A percentile compares a stretch with the other conserved stretches of the same genome.
phyloP scores from a whole-genome alignment of 83 land plant genomes.

The Diphasiastrum complanatum region DNA sequence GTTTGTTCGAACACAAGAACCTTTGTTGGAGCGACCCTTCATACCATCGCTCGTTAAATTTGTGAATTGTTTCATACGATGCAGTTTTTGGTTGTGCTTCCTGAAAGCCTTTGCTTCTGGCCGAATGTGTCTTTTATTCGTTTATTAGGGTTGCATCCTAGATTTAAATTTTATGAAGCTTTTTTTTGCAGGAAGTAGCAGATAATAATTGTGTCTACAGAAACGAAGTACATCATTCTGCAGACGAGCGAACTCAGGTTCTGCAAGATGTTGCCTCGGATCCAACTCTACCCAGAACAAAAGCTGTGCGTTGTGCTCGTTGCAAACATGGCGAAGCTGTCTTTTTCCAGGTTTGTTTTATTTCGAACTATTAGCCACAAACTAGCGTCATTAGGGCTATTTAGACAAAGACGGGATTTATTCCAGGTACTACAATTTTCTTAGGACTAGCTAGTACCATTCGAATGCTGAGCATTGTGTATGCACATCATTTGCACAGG shows the following conservation, averaged over 20 bases:
- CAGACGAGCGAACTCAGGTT: conserved; percentile 75
- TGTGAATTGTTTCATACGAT: background rate
- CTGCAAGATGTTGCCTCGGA: conserved; percentile 86
- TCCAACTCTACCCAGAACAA: conserved; percentile 91
- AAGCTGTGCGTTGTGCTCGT: conserved; percentile 69
- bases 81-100: background rate
- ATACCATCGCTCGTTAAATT: background rate
- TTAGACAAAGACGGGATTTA: background rate
- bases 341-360: conserved; percentile 65
- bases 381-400: conserved; percentile 1
- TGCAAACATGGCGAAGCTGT: conserved; percentile 93
- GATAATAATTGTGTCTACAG: conserved; percentile 87
- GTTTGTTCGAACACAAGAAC: background rate
- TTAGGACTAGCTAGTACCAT: background rate
- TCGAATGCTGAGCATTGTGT: background rate
- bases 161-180: background rate
- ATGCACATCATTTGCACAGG: conserved; percentile 34
- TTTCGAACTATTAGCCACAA: no score
- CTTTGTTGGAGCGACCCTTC: background rate
- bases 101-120: background rate
- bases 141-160: background rate
- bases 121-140: background rate
- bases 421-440: background rate
- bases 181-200: conserved; percentile 67
- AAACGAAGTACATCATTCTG: conserved; percentile 75